phyloP scores from a whole-genome alignment of 2,329 filamentous ascomycete genomes.

The Monosporascus ibericus region DNA sequence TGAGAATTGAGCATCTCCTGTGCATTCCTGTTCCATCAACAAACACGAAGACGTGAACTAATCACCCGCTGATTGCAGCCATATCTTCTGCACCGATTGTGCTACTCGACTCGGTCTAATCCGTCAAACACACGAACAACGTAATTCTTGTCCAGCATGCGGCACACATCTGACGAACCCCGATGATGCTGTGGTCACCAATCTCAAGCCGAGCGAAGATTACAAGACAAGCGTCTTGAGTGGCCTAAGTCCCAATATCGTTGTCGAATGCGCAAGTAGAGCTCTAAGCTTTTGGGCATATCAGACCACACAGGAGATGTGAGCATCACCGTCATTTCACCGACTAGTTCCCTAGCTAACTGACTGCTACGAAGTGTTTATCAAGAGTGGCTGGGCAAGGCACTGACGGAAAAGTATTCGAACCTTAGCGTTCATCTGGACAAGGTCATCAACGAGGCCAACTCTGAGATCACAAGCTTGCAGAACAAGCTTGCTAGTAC shows the following conservation, averaged over 20 bases:
- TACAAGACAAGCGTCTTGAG: constrained; percentile 85
- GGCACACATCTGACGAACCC: constrained; percentile 58
- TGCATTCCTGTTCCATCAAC: constrained; percentile 4
- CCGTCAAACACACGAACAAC: constrained; percentile 42
- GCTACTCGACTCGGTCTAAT: constrained; percentile 60
- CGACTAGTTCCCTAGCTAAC: not conserved
- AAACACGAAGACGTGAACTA: not conserved
- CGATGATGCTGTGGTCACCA: constrained; percentile 67
- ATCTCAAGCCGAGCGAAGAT: constrained; percentile 75
- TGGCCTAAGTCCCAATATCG: constrained; percentile 70
- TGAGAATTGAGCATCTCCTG: constrained; percentile 23
- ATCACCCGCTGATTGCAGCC: constrained; percentile 40
- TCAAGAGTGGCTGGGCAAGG: constrained; percentile 68
- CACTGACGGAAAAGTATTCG: constrained; percentile 65
- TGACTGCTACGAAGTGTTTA: constrained; percentile 51
- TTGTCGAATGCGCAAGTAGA: constrained; percentile 81
- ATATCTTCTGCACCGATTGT: constrained; percentile 79
- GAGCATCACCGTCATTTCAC: constrained; percentile 15
- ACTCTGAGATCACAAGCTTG: constrained; percentile 61
- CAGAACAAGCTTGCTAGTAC: constrained; percentile 59
- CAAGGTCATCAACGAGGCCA: constrained; percentile 68
- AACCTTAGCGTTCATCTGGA: constrained; percentile 62
- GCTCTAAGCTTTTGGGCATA: constrained; percentile 83
- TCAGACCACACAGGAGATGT: constrained; percentile 81
- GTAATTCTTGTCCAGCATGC: constrained; percentile 69